Conservation (phyloP, 257 asterid genomes). For the Leonotis leonurus region DNA sequence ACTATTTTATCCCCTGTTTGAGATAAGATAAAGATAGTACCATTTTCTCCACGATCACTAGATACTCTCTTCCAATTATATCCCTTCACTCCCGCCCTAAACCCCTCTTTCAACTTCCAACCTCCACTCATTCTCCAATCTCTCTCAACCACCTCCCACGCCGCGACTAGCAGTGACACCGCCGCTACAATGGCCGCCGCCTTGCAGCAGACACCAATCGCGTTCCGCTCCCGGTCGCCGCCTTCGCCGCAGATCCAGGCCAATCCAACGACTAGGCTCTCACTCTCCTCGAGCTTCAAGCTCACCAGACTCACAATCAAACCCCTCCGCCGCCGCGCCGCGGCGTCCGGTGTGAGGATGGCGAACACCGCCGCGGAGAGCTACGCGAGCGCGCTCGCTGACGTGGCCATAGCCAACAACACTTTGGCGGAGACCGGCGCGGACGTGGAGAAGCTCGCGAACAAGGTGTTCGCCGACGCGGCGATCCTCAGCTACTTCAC, state of each 20-base stretch:
- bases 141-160: background rate
- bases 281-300: constrained; percentile 14
- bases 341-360: constrained; percentile 19
- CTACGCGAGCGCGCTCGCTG: constrained; percentile 14
- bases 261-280: background rate
- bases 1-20: constrained; percentile 24
- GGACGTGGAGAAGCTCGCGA: constrained; percentile 12
- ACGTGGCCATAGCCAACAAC: constrained; percentile 3
- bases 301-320: background rate
- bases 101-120: constrained; percentile 16
- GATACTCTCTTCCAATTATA: constrained; percentile 21
- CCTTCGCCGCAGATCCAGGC: constrained; percentile 11
- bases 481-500: constrained; percentile 1
- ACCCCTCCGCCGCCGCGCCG: constrained; percentile 6
- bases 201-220: constrained; percentile 5
- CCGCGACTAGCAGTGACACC: no score
- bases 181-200: constrained; percentile 24
- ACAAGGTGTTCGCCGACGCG: constrained; percentile 1
- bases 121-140: background rate
- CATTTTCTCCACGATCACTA: constrained; percentile 28
- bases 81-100: no score
- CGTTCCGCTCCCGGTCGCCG: constrained; percentile 15
- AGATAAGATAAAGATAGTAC: constrained; percentile 46
- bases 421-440: background rate
- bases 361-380: constrained; percentile 16